Base-by-base conservation (phyloP, 2,329 filamentous ascomycete genomes). In the Botrytis galanthina region DNA sequence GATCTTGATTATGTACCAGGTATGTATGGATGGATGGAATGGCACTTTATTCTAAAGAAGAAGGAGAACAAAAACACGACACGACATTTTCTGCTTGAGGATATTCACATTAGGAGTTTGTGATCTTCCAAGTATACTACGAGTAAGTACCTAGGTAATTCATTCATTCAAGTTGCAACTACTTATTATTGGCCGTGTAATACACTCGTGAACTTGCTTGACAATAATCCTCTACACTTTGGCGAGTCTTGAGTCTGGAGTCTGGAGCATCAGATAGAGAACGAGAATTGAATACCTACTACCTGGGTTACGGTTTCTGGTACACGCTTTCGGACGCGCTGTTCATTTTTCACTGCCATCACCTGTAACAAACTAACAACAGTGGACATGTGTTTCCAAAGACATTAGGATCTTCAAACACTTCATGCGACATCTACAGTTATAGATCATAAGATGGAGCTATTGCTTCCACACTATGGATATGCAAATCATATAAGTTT, bases 351-450 rank as follows among this genome's bases (percentile, higher is more conserved):
- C 26, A 42, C 37, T n/a, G 35, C 60, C 3, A 39, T 62, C 37
- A 35, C 22, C 22, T 63, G 61, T 42, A 63, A 63, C 61, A 44
- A 29, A 32, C 61, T 42, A 44, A 22, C 1, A 22, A 35, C 20
- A 18, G 61, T 44, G 61, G 39, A 32, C 39, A 63, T 63, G 22
- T 39, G n/a, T 32, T 46, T 44, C 18, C 39, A 32, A 44, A 32
- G 16, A 63, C 14, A 29, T 29, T 18, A 22, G 29, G n/a, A 64
- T 44, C 61, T 64, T 64, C 61, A 64, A 64, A 64, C 61, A 32
- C 61, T 46, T 64, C n/a, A 46, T 42, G 61, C 39, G 61, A 64
- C 61, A 64, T 64, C 39, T 64, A 16, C 6, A 46, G 61, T 63
- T 22, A 63, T 44, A 32, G n/a, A 44, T 63, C 60, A 9, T 20